phyloP scores from a whole-genome alignment of 2,329 filamentous ascomycete genomes.

The Fusarium domesticum region DNA sequence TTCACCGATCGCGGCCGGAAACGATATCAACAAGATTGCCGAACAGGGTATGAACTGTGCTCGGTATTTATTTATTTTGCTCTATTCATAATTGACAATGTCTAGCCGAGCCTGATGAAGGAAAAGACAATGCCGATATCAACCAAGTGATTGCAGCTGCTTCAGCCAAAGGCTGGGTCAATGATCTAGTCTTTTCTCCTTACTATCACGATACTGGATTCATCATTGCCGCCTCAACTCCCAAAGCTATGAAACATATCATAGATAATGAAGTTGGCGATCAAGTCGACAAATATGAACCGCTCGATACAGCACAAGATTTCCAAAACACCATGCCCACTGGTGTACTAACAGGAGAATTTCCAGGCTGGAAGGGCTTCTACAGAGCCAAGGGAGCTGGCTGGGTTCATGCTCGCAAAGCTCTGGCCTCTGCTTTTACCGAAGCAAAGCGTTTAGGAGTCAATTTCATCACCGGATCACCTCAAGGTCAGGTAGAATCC shows the following conservation, averaged over 20 bases:
- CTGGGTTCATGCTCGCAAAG: slow-evolving; percentile 18
- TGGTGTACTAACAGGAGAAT: slow-evolving; percentile 11
- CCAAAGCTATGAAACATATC: slow-evolving; percentile 8
- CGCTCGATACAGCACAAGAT: slow-evolving; percentile 9
- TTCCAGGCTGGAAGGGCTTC: slow-evolving; percentile 15
- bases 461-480: slow-evolving; percentile 10
- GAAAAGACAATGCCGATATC: slow-evolving; percentile 1
- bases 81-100: not conserved
- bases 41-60: not conserved
- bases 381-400: slow-evolving; percentile 11
- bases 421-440: slow-evolving; percentile 12
- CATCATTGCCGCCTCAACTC: slow-evolving; percentile 10
- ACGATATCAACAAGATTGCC: slow-evolving; percentile 20
- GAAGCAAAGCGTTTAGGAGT: slow-evolving; percentile 12
- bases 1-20: slow-evolving; percentile 14
- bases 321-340: slow-evolving; percentile 14
- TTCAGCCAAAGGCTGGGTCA: slow-evolving; percentile 10
- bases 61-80: rapidly evolving
- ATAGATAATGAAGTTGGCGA: slow-evolving; percentile 12
- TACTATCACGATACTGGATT: slow-evolving; percentile 16
- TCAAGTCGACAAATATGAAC: slow-evolving; percentile 6
- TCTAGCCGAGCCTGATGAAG: slow-evolving; percentile 2
- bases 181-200: slow-evolving; percentile 9
- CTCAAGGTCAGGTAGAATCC: slow-evolving; percentile 1
- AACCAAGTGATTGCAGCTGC: slow-evolving; percentile 6